These are phyloP conservation scores for Asterophora lycoperdoides DNA, from an alignment of 768 basidiomycete genomes.

Conservation along the genomic window DNA sequence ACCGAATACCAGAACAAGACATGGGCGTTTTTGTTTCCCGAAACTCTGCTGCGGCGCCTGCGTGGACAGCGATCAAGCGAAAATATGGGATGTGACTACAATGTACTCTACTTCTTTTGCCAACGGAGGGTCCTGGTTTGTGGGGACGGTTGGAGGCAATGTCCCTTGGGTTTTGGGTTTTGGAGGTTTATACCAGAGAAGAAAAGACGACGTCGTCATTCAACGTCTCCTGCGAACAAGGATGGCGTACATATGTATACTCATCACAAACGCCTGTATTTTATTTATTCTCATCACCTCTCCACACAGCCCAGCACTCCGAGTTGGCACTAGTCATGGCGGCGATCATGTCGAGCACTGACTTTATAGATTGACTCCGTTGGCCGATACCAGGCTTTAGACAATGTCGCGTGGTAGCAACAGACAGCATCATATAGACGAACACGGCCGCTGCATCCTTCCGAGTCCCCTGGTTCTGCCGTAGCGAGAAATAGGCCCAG, in stretches of 20 bases:
- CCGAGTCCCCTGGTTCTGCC: background rate
- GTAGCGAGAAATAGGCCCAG: background rate
- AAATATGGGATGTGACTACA: conserved; percentile 58
- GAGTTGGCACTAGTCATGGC: background rate
- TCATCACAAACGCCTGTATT: background rate
- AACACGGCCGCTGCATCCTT: background rate
- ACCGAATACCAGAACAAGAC: conserved; percentile 81
- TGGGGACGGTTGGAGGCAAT: background rate
- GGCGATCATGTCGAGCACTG: conserved; percentile 4
- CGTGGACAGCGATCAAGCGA: conserved; percentile 71
- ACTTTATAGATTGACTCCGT: too few relatives aligned
- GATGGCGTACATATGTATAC: conserved; percentile 2
- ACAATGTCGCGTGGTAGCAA: background rate
- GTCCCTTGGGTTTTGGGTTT: background rate
- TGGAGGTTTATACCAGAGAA: background rate
- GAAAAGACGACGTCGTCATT: conserved; percentile 8
- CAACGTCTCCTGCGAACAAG: conserved; percentile 5
- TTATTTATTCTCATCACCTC: background rate
- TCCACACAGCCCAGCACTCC: background rate
- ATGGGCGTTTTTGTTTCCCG: conserved; percentile 72
- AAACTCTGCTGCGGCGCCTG: conserved; percentile 57
- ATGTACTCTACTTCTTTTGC: background rate
- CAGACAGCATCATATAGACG: background rate
- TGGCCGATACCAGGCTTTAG: too few relatives aligned
- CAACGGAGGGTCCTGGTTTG: background rate